Evolutionary conservation across 163 green algal species (phyloP).

Genomic region (Dunaliella salina): DNA sequence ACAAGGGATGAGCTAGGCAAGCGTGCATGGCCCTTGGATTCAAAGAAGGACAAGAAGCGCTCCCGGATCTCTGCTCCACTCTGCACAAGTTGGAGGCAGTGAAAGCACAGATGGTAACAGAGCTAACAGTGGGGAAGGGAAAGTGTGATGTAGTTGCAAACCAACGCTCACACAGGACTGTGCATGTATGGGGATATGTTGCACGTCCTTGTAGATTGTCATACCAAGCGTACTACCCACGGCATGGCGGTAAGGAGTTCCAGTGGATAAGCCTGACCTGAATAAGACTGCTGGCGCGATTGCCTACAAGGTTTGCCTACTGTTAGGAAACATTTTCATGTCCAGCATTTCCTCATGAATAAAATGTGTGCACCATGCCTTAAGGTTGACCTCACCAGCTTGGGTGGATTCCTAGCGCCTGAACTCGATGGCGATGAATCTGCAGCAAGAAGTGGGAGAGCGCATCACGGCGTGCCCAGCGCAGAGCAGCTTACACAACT

Average conservation of each 20-base stretch:
- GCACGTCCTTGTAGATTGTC: no score
- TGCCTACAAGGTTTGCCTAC: no score
- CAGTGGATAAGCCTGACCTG: no score
- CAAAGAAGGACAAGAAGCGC: slow-evolving; percentile 84
- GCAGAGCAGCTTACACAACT: no score
- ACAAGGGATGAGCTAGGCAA: slow-evolving; percentile 81
- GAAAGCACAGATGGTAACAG: background rate
- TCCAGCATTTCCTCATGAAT: no score
- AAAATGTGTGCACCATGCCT: background rate
- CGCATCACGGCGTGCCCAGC: no score
- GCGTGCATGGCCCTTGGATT: slow-evolving; percentile 63
- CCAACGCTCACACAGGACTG: background rate
- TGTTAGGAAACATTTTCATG: no score
- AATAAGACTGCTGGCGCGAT: no score
- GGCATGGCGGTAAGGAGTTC: no score
- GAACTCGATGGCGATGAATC: background rate
- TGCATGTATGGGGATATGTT: background rate
- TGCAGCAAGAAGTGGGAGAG: background rate
- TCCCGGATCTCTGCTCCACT: slow-evolving; percentile 71
- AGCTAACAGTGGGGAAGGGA: background rate
- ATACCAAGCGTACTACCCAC: no score
- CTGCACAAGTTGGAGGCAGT: slow-evolving; percentile 16
- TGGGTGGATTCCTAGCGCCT: background rate
- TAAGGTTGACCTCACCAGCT: background rate
- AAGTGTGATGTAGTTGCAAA: background rate